A percentile compares a stretch with the other conserved stretches of the same genome.
Evolutionary conservation across 345 rosid species (phyloP).

Genomic region (Cardamine resedifolia): DNA sequence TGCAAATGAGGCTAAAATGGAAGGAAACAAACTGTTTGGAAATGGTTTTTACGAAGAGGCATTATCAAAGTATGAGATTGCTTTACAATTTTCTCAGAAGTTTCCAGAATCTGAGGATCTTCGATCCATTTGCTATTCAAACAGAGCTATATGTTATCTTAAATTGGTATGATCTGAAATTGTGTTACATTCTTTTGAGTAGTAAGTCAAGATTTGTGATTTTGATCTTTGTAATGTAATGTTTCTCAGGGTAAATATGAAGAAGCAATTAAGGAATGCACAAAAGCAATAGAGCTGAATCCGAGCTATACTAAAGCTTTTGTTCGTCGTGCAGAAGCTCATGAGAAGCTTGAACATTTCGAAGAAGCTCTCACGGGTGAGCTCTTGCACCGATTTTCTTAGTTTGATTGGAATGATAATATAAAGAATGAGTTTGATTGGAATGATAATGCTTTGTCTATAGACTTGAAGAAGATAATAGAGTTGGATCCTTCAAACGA

Average conservation of each 20-base stretch:
- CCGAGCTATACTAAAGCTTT: not conserved
- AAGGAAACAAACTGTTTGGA: constrained; percentile 74
- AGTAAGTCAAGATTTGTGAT: not conserved
- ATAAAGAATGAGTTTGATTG: no score
- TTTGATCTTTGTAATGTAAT: not conserved
- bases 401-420: no score
- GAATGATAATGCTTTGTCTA: not conserved
- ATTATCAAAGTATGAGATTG: constrained; percentile 59
- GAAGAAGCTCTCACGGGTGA: no score
- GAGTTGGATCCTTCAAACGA: not conserved
- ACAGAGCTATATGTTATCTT: constrained; percentile 66
- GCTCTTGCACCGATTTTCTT: no score
- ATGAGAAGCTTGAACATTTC: not conserved
- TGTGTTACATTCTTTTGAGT: not conserved
- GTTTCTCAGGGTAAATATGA: not conserved
- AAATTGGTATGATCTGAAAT: constrained; percentile 49
- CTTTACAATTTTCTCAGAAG: constrained; percentile 51
- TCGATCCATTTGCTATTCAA: constrained; percentile 71
- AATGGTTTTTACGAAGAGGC: constrained; percentile 73
- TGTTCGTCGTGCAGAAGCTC: not conserved
- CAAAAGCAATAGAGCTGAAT: not conserved
- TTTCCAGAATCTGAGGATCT: constrained; percentile 45
- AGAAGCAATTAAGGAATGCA: not conserved
- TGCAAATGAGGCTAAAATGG: constrained; percentile 70
- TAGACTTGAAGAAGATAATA: not conserved